A percentile compares a stretch with the other conserved stretches of the same genome.
Conservation (phyloP, 2,329 filamentous ascomycete species). For the Plenodomus lindquistii region DNA sequence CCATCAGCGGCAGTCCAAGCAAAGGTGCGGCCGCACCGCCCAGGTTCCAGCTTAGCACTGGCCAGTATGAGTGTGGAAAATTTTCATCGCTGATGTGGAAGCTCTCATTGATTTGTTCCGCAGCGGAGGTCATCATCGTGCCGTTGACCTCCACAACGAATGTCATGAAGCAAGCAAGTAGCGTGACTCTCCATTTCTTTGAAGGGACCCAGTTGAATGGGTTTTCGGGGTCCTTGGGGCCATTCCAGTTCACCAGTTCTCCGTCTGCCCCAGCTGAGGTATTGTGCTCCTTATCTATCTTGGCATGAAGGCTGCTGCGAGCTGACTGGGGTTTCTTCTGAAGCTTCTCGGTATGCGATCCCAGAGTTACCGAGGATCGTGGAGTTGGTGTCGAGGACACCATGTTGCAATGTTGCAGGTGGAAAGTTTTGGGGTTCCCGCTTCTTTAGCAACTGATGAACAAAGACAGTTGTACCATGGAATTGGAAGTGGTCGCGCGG, state of each 20-base stretch:
- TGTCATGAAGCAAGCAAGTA: slow-evolving; percentile 50
- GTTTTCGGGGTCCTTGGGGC: slow-evolving; percentile 29
- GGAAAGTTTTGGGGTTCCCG: neutral
- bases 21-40: slow-evolving; percentile 49
- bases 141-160: slow-evolving; percentile 39
- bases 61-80: slow-evolving; percentile 49
- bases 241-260: slow-evolving; percentile 27
- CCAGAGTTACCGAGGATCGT: neutral
- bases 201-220: slow-evolving; percentile 48
- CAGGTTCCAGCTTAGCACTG: slow-evolving; percentile 48
- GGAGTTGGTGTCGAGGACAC: neutral
- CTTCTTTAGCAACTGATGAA: neutral
- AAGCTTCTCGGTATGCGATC: neutral
- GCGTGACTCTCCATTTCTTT: slow-evolving; percentile 50
- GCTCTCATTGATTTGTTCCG: slow-evolving; percentile 43
- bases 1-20: slow-evolving; percentile 49
- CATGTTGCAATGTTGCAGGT: neutral
- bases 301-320: neutral
- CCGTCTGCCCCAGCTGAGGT: too few relatives aligned
- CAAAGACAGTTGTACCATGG: neutral
- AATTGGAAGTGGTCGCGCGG: too few relatives aligned
- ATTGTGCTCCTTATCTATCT: slow-evolving; percentile 1
- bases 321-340: neutral
- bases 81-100: slow-evolving; percentile 44
- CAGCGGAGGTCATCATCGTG: slow-evolving; percentile 39